A percentile compares a stretch with the other conserved stretches of the same genome.
These are phyloP conservation scores for Colletotrichum orchidophilum DNA, from an alignment of 2,329 filamentous ascomycete genomes.

Conservation along the genomic window DNA sequence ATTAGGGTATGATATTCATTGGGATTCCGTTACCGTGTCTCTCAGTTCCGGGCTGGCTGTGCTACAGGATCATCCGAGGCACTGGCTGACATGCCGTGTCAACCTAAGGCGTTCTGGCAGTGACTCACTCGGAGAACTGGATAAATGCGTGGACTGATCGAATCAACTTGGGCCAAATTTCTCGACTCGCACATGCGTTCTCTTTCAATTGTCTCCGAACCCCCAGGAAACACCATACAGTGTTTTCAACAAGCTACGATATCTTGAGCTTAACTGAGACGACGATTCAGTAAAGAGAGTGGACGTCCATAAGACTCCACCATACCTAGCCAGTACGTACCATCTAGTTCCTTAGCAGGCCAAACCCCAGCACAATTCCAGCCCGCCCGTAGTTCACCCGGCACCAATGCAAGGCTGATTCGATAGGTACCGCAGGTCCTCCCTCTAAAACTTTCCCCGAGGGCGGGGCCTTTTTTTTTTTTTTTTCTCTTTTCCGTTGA, in stretches of 20 bases:
- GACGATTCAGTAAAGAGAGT: background rate
- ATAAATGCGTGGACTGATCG: background rate
- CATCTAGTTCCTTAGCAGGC: background rate
- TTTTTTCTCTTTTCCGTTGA: background rate
- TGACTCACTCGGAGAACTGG: background rate
- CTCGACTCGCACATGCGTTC: too few relatives aligned
- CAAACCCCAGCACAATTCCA: background rate
- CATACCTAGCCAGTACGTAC: background rate
- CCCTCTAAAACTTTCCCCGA: background rate
- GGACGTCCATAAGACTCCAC: background rate
- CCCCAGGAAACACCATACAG: background rate
- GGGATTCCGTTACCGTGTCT: too few relatives aligned
- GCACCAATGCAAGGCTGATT: conserved; percentile 19
- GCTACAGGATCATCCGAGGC: background rate
- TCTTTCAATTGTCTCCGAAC: too few relatives aligned
- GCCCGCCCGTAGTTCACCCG: conserved; percentile 16
- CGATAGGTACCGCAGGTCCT: background rate
- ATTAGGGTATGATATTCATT: too few relatives aligned
- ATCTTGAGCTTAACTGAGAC: background rate
- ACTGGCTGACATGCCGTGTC: background rate
- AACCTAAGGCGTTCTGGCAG: background rate
- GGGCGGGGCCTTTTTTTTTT: conserved; percentile 24
- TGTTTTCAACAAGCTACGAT: background rate
- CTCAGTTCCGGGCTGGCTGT: background rate
- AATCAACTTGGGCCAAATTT: too few relatives aligned